A percentile compares a stretch with the other conserved stretches of the same genome.
Conservation (phyloP, 164 flowering plant species). For the Liriodendron chinense region DNA sequence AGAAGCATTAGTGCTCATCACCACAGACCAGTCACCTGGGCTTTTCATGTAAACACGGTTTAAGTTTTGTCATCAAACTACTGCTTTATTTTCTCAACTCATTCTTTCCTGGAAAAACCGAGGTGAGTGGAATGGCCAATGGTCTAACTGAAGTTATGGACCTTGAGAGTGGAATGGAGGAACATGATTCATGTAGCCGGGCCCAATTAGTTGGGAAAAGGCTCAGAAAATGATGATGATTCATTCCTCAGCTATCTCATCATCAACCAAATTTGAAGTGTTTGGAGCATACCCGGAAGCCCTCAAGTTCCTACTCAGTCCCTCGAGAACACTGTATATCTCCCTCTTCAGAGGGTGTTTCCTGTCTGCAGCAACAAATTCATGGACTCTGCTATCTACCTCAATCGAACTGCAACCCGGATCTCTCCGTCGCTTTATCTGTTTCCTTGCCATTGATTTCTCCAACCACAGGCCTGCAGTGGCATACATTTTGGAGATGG, state of each 20-base stretch:
- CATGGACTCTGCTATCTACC: slow-evolving; percentile 26
- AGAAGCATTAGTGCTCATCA: too few species aligned
- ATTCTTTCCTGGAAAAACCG: too few species aligned
- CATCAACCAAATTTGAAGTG: slow-evolving; percentile 14
- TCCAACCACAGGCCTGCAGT: slow-evolving; percentile 41
- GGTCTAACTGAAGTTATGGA: too few species aligned
- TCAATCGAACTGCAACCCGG: slow-evolving; percentile 51
- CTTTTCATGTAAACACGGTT: too few species aligned
- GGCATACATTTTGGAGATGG: slow-evolving; percentile 39
- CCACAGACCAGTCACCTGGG: slow-evolving; percentile 5
- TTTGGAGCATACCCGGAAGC: slow-evolving; percentile 13
- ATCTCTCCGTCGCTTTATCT: slow-evolving; percentile 25
- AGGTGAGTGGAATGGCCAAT: too few species aligned
- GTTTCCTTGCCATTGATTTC: slow-evolving; percentile 24
- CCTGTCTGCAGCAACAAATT: slow-evolving; percentile 36
- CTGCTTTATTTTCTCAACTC: too few species aligned
- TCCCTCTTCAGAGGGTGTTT: slow-evolving; percentile 18
- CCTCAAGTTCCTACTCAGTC: slow-evolving; percentile 20
- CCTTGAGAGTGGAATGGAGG: too few species aligned
- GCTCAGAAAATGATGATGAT: too few species aligned
- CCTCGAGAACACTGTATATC: slow-evolving; percentile 21
- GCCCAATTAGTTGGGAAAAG: too few species aligned
- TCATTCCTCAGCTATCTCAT: neutral
- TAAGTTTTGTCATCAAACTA: too few species aligned
- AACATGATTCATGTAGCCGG: too few species aligned